Evolutionary conservation across 305 asterid species (phyloP).

Genomic region (Solanum aculeatissimum): DNA sequence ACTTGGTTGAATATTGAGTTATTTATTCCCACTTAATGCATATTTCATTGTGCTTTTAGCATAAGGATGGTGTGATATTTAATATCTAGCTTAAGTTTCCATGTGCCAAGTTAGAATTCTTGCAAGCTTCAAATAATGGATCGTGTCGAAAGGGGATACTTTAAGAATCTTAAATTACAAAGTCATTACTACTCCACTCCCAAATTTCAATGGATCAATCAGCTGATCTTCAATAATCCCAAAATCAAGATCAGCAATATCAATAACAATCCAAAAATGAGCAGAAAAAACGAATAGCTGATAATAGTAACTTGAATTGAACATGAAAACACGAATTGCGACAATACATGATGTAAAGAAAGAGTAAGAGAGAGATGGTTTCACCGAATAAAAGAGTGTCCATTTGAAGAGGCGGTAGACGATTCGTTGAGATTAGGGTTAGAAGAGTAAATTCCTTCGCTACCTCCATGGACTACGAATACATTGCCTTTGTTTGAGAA

Average conservation of each 20-base stretch:
- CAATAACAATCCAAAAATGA: not conserved
- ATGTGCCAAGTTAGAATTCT: not conserved
- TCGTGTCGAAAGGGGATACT: not conserved
- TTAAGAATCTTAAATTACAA: not conserved
- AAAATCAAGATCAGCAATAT: not conserved
- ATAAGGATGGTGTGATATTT: not conserved
- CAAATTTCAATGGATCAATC: not conserved
- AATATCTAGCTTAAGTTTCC: not conserved
- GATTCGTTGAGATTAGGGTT: slow-evolving; percentile 43
- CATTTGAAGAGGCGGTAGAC: slow-evolving; percentile 19
- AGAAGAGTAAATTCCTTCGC: slow-evolving; percentile 89
- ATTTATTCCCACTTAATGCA: not conserved
- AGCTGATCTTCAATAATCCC: not conserved
- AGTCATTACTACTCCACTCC: not conserved
- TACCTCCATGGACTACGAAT: slow-evolving; percentile 83
- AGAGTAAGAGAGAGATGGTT: not conserved
- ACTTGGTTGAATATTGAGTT: not conserved
- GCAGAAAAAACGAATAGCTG: not conserved
- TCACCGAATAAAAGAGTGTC: slow-evolving; percentile 73
- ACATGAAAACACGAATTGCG: not conserved
- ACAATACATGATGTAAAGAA: not conserved
- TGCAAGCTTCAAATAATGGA: not conserved
- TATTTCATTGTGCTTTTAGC: not conserved
- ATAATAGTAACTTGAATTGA: not conserved
- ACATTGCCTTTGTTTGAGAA: slow-evolving; percentile 72